phyloP scores from a whole-genome alignment of 176 grass and related monocot genomes.

The Triticum urartu region DNA sequence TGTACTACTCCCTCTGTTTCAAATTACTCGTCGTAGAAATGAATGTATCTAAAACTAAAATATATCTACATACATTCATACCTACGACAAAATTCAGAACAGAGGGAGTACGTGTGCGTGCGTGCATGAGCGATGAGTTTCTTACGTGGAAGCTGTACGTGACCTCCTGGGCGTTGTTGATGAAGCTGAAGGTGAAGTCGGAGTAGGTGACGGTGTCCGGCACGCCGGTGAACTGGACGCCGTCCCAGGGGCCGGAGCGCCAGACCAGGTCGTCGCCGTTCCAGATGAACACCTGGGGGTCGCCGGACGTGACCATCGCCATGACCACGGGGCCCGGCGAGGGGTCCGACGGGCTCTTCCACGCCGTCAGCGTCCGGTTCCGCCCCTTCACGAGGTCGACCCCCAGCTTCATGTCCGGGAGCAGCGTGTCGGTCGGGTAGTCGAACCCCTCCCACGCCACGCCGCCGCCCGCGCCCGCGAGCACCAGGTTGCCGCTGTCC shows the following conservation, averaged over 20 bases:
- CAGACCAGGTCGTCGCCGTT: constrained; percentile 20
- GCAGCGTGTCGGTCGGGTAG: constrained; percentile 66
- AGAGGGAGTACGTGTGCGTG: no score
- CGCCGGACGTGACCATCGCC: constrained; percentile 46
- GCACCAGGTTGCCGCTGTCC: constrained; percentile 51
- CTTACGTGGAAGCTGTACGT: constrained; percentile 53
- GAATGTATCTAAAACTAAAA: no score
- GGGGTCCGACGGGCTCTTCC: constrained; percentile 57
- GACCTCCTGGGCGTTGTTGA: constrained; percentile 43
- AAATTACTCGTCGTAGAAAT: no score
- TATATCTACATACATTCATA: no score
- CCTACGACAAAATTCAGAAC: no score
- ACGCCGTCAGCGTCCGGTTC: constrained; percentile 52
- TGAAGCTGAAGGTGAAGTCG: constrained; percentile 49
- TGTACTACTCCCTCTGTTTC: no score
- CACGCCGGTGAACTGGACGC: constrained; percentile 60
- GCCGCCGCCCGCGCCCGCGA: background rate
- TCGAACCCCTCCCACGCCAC: constrained; percentile 71
- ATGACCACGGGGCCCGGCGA: constrained; percentile 37
- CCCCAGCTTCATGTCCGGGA: constrained; percentile 68
- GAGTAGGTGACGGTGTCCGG: constrained; percentile 45
- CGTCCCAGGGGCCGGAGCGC: constrained; percentile 61
- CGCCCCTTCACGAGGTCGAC: constrained; percentile 32
- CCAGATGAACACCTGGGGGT: constrained; percentile 60
- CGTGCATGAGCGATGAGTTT: background rate